These are phyloP conservation scores for Pleurotus djamor DNA, from an alignment of 768 basidiomycete genomes.

Conservation along the genomic window DNA sequence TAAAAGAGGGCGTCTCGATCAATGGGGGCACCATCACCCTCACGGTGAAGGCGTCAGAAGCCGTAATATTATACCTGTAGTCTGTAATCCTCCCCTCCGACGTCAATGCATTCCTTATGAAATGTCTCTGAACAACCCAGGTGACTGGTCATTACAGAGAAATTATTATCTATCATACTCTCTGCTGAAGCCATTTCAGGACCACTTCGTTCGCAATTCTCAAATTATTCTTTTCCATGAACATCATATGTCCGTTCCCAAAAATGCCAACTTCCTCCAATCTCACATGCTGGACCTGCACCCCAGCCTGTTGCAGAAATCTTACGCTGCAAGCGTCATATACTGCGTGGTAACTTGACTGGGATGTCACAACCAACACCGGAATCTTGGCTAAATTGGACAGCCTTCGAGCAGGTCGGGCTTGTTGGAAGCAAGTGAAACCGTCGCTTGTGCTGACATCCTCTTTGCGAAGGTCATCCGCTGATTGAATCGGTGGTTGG, in stretches of 20 bases:
- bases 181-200: conserved; percentile 31
- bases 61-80: conserved; percentile 28
- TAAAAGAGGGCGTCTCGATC: conserved; percentile 21
- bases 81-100: not conserved
- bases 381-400: conserved; percentile 40
- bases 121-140: too few relatives aligned
- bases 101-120: not conserved
- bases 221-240: conserved; percentile 49
- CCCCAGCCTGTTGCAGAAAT: conserved; percentile 43
- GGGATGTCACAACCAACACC: conserved; percentile 45
- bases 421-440: conserved; percentile 41
- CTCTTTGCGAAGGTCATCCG: conserved; percentile 30
- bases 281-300: conserved; percentile 36
- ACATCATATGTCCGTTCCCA: conserved; percentile 57
- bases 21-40: conserved; percentile 19
- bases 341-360: conserved; percentile 47
- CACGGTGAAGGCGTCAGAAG: conserved; percentile 30
- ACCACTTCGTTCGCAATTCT: conserved; percentile 39
- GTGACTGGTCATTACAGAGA: too few relatives aligned
- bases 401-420: conserved; percentile 36
- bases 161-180: not conserved
- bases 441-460: conserved; percentile 23
- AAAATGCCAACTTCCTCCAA: conserved; percentile 41
- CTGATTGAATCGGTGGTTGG: conserved; percentile 35
- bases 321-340: conserved; percentile 45